Evolutionary conservation across 495 filamentous ascomycete species (phyloP).

Genomic region (Aspergillus diversus): DNA sequence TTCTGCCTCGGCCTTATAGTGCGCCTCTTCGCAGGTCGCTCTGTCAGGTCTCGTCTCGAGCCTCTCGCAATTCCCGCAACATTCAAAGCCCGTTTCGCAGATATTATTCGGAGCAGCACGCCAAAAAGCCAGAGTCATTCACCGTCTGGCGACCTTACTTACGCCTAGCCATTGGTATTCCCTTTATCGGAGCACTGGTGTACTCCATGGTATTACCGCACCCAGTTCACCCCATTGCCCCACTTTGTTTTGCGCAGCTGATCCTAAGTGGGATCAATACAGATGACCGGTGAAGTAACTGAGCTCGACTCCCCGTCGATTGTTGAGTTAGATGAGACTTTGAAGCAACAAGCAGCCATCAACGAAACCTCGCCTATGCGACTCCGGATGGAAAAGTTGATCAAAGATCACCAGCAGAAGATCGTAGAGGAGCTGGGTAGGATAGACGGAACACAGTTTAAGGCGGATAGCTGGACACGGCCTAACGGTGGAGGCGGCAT

Average conservation of each 20-base stretch:
- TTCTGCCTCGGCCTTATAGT: conserved; percentile 38
- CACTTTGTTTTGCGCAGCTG: no score
- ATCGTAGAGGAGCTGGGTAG: conserved; percentile 81
- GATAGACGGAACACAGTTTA: conserved; percentile 82
- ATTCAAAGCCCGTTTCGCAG: conserved; percentile 32
- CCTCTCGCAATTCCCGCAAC: conserved; percentile 28
- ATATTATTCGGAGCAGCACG: conserved; percentile 35
- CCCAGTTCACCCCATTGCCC: no score
- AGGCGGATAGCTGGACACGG: conserved; percentile 82
- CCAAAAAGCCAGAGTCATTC: conserved; percentile 34
- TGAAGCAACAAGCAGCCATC: conserved; percentile 47
- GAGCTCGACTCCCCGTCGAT: conserved; percentile 63
- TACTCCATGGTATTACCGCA: conserved; percentile 64
- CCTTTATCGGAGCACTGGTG: conserved; percentile 63
- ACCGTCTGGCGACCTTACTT: conserved; percentile 56
- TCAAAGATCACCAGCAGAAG: conserved; percentile 85
- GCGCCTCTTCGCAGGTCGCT: conserved; percentile 45
- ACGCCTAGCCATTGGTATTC: conserved; percentile 62
- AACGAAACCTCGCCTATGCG: conserved; percentile 86
- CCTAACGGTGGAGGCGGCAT: conserved; percentile 84
- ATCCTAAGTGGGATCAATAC: conserved; percentile 18
- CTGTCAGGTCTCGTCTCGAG: conserved; percentile 31
- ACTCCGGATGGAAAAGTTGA: conserved; percentile 92
- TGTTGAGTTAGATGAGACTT: conserved; percentile 48
- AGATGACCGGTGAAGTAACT: conserved; percentile 55